Evolutionary conservation across 352 stramenopile genomes (phyloP).

Genomic region (Phytophthora litchii): DNA sequence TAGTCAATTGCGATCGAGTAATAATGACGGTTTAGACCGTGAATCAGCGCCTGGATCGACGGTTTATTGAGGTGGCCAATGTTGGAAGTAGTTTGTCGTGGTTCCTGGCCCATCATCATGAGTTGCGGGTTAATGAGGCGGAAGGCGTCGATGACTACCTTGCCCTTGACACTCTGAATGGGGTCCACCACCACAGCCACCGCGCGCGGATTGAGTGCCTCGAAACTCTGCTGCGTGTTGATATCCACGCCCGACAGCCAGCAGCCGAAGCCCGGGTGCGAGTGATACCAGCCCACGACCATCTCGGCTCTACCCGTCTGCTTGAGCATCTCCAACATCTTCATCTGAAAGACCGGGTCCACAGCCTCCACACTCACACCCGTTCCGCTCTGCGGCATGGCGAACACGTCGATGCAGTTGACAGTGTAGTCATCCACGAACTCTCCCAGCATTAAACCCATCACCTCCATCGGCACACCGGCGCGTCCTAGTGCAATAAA

Average conservation of each 20-base stretch:
- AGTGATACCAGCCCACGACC: constrained; percentile 99
- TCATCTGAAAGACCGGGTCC: constrained; percentile 99
- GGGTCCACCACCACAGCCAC: constrained; percentile 99
- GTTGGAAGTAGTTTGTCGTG: constrained; percentile 98
- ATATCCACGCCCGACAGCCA: constrained; percentile 99
- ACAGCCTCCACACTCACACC: constrained; percentile 97
- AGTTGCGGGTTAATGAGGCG: constrained; percentile 98
- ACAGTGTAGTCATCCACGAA: constrained; percentile 99
- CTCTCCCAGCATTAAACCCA: constrained; percentile 99
- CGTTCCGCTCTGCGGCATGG: constrained; percentile 98
- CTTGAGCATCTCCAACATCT: constrained; percentile 99
- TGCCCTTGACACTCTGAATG: constrained; percentile 99
- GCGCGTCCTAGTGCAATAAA: constrained; percentile 73
- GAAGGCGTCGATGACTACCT: constrained; percentile 99
- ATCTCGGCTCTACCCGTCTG: constrained; percentile 96
- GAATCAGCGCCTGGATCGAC: constrained; percentile 98
- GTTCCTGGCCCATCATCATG: constrained; percentile 98
- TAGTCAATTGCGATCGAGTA: constrained; percentile 98
- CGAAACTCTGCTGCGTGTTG: constrained; percentile 99
- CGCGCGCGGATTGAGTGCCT: constrained; percentile 96
- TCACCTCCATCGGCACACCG: constrained; percentile 99
- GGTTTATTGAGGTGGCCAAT: constrained; percentile 99
- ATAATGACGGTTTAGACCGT: constrained; percentile 99
- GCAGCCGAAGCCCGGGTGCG: constrained; percentile 99
- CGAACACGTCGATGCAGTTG: constrained; percentile 99